Evolutionary conservation across 495 filamentous ascomycete genomes (phyloP).

Genomic region (Ascodesmis nigricans): DNA sequence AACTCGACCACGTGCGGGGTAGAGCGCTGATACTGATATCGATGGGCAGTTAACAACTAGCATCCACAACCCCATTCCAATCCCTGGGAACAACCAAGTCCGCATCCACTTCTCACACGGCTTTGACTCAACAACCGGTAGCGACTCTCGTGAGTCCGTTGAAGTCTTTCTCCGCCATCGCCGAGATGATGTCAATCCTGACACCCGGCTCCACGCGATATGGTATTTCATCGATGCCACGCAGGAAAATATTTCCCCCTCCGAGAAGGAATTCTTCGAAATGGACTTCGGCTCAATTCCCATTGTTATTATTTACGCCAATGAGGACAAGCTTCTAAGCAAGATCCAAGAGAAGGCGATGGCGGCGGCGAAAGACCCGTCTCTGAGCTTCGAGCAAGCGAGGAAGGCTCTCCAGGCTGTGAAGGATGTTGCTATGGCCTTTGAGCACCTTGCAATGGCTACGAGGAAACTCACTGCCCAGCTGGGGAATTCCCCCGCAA

Average conservation of each 20-base stretch:
- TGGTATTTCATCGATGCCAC: constrained; percentile 13
- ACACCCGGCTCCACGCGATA: constrained; percentile 8
- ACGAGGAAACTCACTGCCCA: no score
- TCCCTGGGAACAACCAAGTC: constrained; percentile 6
- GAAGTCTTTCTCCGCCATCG: constrained; percentile 6
- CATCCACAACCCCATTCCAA: constrained; percentile 7
- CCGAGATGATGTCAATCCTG: not conserved
- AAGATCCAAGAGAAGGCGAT: not conserved
- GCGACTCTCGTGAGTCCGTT: constrained; percentile 4
- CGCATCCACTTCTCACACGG: constrained; percentile 10
- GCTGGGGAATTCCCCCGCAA: no score
- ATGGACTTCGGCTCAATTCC: constrained; percentile 12
- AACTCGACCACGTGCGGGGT: no score
- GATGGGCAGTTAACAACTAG: not conserved
- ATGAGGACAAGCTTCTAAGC: constrained; percentile 9
- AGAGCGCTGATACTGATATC: not conserved
- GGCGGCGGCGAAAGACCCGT: not conserved
- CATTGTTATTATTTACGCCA: constrained; percentile 6
- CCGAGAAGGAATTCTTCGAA: constrained; percentile 8
- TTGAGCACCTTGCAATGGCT: no score
- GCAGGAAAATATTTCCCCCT: not conserved
- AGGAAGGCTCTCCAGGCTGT: no score
- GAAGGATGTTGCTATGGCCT: not conserved
- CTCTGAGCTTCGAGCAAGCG: no score
- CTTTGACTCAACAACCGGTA: constrained; percentile 6